Evolutionary conservation across 495 filamentous ascomycete genomes (phyloP).

Genomic region (Trichoderma asperelloides): DNA sequence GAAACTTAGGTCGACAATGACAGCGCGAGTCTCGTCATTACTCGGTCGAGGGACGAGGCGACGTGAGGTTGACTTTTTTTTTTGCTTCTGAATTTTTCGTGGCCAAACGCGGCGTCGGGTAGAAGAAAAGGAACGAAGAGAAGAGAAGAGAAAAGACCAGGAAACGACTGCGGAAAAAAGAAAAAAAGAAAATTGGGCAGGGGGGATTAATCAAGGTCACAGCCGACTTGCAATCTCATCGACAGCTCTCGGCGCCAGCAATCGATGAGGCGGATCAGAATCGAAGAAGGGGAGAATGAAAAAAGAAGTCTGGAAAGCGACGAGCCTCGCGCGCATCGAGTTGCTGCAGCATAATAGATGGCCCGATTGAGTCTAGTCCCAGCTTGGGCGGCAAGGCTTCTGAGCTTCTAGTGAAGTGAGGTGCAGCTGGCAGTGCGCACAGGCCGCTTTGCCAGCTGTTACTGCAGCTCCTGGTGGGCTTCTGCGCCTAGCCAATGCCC

Average conservation of each 20-base stretch:
- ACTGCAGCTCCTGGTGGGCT: neutral
- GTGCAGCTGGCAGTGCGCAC: neutral
- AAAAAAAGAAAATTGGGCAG: neutral
- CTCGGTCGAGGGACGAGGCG: neutral
- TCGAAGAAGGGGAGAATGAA: neutral
- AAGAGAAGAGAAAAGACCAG: neutral
- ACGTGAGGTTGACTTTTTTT: neutral
- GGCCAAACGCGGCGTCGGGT: neutral
- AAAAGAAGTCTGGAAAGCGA: neutral
- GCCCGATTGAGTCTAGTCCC: neutral
- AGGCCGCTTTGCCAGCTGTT: neutral
- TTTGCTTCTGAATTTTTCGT: neutral
- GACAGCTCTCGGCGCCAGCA: neutral
- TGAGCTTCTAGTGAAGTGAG: neutral
- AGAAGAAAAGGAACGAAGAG: neutral
- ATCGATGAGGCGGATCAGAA: neutral
- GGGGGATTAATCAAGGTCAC: neutral
- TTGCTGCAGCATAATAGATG: neutral
- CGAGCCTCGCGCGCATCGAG: conserved; percentile 1
- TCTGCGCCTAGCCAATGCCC: neutral
- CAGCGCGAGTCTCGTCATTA: conserved; percentile 1
- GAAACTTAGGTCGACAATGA: neutral
- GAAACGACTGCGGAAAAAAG: neutral
- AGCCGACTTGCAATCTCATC: neutral
- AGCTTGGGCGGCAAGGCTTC: conserved; percentile 3